phyloP scores from a whole-genome alignment of 2,329 filamentous ascomycete genomes.

The Aureobasidium subglaciale region DNA sequence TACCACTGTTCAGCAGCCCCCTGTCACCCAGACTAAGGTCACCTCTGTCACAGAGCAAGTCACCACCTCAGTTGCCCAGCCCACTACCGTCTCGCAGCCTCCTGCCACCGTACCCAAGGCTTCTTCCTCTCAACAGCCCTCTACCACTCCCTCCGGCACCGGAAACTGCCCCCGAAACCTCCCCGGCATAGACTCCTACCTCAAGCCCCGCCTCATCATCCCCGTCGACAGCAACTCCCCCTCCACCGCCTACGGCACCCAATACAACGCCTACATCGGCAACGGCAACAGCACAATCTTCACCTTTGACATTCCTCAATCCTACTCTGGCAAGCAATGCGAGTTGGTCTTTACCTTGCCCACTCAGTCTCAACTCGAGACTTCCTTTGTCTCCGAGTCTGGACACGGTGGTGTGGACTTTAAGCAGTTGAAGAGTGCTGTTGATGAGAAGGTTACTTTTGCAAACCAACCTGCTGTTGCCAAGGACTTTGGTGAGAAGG shows the following conservation, averaged over 20 bases:
- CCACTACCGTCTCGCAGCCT: not conserved
- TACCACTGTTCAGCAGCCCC: not conserved
- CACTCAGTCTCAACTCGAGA: constrained; percentile 49
- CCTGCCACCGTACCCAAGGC: not conserved
- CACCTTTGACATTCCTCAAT: constrained; percentile 59
- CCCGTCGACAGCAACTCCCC: constrained; percentile 51
- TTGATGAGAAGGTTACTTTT: constrained; percentile 41
- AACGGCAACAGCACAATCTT: constrained; percentile 52
- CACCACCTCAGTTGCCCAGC: not conserved
- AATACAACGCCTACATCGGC: constrained; percentile 50
- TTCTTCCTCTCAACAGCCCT: not conserved
- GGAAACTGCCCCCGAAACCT: constrained; percentile 23
- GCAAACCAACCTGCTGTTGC: constrained; percentile 8
- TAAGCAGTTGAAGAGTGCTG: constrained; percentile 39
- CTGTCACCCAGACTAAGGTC: not conserved
- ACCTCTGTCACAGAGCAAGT: not conserved
- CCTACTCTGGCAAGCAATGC: constrained; percentile 52
- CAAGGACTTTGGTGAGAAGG: constrained; percentile 14
- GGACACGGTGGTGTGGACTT: constrained; percentile 42
- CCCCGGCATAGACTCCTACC: constrained; percentile 25
- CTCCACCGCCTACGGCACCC: constrained; percentile 45
- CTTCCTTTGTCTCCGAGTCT: constrained; percentile 51
- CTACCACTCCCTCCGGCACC: not conserved
- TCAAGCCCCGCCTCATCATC: constrained; percentile 54
- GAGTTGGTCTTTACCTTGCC: constrained; percentile 61